A percentile compares a stretch with the other conserved stretches of the same genome.
These are phyloP conservation scores for Paraphoma sp. DNA, from an alignment of 2,329 filamentous ascomycete species.

Conservation along the genomic window DNA sequence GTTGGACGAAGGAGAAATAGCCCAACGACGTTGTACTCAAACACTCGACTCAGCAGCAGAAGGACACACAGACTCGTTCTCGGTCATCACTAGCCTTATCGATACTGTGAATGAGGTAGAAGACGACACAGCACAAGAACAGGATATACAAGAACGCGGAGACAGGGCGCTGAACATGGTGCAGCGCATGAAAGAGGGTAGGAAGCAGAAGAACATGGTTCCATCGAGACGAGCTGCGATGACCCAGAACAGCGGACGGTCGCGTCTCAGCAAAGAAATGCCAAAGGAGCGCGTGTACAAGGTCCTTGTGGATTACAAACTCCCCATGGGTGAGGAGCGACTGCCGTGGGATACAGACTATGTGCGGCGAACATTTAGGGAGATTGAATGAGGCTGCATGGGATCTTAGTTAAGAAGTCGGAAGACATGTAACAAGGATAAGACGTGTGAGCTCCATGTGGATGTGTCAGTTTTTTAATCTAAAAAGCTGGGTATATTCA, in stretches of 20 bases:
- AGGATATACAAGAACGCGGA: neutral
- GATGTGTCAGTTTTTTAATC: neutral
- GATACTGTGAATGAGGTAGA: neutral
- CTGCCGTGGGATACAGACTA: constrained; percentile 35
- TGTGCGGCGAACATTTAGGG: constrained; percentile 19
- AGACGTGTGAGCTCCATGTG: constrained; percentile 4
- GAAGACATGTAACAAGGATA: neutral
- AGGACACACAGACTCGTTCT: neutral
- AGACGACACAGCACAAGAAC: neutral
- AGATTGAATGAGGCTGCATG: neutral
- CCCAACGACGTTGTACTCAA: neutral
- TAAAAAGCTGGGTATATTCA: constrained; percentile 24
- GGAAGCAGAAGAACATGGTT: neutral
- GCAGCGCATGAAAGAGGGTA: neutral
- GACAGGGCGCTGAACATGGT: neutral
- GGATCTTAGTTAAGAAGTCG: too few species aligned
- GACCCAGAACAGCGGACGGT: too few species aligned
- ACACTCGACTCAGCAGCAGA: neutral
- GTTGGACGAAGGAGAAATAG: too few species aligned
- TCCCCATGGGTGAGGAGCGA: constrained; percentile 20
- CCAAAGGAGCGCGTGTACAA: neutral
- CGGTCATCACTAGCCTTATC: neutral
- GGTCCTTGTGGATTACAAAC: constrained; percentile 12
- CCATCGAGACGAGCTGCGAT: too few species aligned
- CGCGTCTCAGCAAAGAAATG: neutral